Evolutionary conservation across 2,329 filamentous ascomycete genomes (phyloP), one percentile per base, ranked within the genome.

Genomic region (Byssothecium circinans): DNA sequence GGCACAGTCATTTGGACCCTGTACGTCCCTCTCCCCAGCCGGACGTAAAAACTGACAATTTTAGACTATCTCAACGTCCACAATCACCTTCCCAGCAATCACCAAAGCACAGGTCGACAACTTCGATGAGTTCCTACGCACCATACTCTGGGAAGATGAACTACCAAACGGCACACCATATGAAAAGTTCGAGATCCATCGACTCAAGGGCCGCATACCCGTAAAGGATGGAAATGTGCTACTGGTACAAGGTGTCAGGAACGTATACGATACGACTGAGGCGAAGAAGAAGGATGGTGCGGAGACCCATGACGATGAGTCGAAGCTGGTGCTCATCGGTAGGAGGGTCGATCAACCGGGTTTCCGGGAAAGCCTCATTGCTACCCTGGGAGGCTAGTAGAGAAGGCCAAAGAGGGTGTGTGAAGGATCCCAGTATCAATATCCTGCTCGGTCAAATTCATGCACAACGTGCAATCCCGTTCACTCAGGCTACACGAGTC

Each of bases 241-340:
- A 66, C 83, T 97, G 54, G 78, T 97, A 7, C 94, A 99, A 69
- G 94, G 91, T 2, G 94, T 99, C 1, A 78, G 92, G 43, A 92
- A 96, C 60, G 81, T 97, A 14, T 99, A 97, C 69, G 94, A 99
- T 62, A 87, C 97, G 19, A 82, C 89, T 19, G 90, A 96, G 10
- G 44, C 47, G 23, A 40, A 23, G 36, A 20, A 35, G 2, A 49
- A 46, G 1, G 35, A 36, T n/a, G 15, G 49, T 12, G 23, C 27
- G 2, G 35, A 17, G 0, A 23, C 32, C 0, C 40, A 18, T 0
- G 45, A 14, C 2, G 42, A 43, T 1, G 56, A 61, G 20, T 60
- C 61, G 5, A 70, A 69, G 18, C 25, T 70, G 36, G 67, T 70
- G 12, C 47, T 70, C 1, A 69, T 70, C 23, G 67, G 67, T 3